phyloP scores from a whole-genome alignment of 2,329 filamentous ascomycete genomes.

The Fusarium setosum region DNA sequence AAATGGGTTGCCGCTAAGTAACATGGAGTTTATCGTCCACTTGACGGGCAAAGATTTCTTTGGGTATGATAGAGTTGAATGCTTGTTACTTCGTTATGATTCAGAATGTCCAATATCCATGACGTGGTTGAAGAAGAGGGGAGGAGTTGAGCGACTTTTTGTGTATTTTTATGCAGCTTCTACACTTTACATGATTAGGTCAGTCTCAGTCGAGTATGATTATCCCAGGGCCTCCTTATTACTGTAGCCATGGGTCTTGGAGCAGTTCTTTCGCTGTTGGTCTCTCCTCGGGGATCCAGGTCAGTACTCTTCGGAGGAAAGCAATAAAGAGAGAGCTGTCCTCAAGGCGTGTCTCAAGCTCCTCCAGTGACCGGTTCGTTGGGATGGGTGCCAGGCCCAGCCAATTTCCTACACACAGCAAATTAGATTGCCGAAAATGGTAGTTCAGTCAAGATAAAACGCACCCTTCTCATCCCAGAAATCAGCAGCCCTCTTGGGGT shows the following conservation, averaged over 20 bases:
- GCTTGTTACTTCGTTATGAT: no score
- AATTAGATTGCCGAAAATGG: background rate
- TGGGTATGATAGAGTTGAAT: no score
- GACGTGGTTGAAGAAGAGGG: no score
- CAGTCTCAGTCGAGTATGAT: no score
- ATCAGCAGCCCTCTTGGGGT: conserved; percentile 21
- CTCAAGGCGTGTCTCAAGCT: conserved; percentile 27
- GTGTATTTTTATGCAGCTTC: no score
- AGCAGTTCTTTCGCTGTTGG: conserved; percentile 40
- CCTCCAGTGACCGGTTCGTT: conserved; percentile 25
- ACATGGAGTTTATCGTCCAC: no score
- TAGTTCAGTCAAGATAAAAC: background rate
- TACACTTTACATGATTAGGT: no score
- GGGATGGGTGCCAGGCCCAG: conserved; percentile 36
- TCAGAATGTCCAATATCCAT: no score
- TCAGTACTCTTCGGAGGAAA: conserved; percentile 37
- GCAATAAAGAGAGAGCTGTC: conserved; percentile 31
- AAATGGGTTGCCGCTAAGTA: no score
- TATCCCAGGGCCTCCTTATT: no score
- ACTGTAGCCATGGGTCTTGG: conserved; percentile 38
- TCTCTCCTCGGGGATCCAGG: conserved; percentile 33
- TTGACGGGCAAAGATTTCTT: no score
- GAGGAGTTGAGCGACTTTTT: no score
- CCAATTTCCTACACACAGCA: conserved; percentile 30
- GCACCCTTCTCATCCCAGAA: conserved; percentile 41